Percentiles rank a stretch among this genome's conserved stretches.
These are phyloP conservation scores for Polygonum aviculare DNA, from an alignment of 148 eudicot genomes.

Conservation along the genomic window DNA sequence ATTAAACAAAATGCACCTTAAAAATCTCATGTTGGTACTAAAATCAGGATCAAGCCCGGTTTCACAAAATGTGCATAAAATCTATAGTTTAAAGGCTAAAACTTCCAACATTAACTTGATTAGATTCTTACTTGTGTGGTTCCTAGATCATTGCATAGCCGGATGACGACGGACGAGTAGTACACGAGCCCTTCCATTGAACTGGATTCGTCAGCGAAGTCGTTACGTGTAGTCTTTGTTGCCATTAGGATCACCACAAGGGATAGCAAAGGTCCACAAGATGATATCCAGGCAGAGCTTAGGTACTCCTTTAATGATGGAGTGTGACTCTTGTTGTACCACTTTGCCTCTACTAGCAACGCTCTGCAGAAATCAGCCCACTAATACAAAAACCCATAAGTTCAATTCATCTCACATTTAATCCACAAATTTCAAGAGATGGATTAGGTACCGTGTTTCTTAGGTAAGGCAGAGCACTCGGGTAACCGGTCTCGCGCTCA, in stretches of 20 bases:
- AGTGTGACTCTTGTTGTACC: constrained; percentile 23
- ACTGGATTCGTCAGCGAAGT: neutral
- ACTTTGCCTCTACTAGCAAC: constrained; percentile 34
- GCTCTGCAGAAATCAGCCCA: constrained; percentile 48
- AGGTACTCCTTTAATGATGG: constrained; percentile 35
- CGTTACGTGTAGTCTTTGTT: neutral
- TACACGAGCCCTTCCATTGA: constrained; percentile 21
- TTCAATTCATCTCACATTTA: neutral
- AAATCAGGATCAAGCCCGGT: too few species aligned
- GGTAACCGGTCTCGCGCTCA: constrained; percentile 25
- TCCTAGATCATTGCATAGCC: constrained; percentile 45
- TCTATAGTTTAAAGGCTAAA: too few species aligned
- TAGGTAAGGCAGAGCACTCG: constrained; percentile 17
- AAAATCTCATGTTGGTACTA: too few species aligned
- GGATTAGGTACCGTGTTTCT: constrained; percentile 21
- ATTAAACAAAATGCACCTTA: too few species aligned
- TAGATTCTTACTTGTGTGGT: constrained; percentile 26
- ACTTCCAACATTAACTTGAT: neutral
- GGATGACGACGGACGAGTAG: constrained; percentile 29
- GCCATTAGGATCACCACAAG: constrained; percentile 17
- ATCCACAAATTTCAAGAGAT: neutral
- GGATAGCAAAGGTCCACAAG: constrained; percentile 41
- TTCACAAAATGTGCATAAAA: too few species aligned
- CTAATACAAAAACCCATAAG: constrained; percentile 13
- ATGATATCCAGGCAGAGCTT: constrained; percentile 33